Percentiles rank a stretch among this genome's conserved stretches.
These are phyloP conservation scores for Hymenoscyphus scutula DNA, from an alignment of 2,329 filamentous ascomycete species.

Conservation along the genomic window DNA sequence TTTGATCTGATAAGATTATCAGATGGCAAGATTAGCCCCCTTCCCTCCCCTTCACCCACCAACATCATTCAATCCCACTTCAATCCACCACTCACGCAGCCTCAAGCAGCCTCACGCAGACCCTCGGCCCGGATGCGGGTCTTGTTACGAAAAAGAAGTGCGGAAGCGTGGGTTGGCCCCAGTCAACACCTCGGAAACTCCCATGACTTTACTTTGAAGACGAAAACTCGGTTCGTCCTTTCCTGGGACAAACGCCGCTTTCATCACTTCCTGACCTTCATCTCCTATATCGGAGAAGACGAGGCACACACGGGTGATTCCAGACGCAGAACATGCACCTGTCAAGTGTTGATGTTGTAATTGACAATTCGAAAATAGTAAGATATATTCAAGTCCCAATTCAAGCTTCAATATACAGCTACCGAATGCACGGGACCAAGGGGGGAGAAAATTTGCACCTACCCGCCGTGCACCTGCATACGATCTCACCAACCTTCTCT, in stretches of 20 bases:
- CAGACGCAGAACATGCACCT: not conserved
- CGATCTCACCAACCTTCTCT: not conserved
- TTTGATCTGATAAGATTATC: not conserved
- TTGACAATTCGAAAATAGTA: not conserved
- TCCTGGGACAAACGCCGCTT: not conserved
- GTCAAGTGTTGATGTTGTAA: not conserved
- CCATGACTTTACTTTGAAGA: not conserved
- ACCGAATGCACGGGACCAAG: not conserved
- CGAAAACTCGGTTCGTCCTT: not conserved
- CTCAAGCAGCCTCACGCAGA: not conserved
- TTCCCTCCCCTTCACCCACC: not conserved
- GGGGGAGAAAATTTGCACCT: not conserved
- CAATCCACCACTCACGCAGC: not conserved
- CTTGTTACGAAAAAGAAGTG: not conserved
- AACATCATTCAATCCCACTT: not conserved
- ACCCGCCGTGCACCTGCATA: not conserved
- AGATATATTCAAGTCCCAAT: not conserved
- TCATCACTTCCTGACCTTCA: not conserved
- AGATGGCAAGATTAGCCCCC: not conserved
- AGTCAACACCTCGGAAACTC: too few species aligned
- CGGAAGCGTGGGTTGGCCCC: not conserved
- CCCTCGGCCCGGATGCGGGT: not conserved
- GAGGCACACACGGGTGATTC: not conserved
- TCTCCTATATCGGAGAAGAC: not conserved
- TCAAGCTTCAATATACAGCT: not conserved